Conservation (phyloP, 148 eudicot species). For the Pharnaceum exiguum region DNA sequence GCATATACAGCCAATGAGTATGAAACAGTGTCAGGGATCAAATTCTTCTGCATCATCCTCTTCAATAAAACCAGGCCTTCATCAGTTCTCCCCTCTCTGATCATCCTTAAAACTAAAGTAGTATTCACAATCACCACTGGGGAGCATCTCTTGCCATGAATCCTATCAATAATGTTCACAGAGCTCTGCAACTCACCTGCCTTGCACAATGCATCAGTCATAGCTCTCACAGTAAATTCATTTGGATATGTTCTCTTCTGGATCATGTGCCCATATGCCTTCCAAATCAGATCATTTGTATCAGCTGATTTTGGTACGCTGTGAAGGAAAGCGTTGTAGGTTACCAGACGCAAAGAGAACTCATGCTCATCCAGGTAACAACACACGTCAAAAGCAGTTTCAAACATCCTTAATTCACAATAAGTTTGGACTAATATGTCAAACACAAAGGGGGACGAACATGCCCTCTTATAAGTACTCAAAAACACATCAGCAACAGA, state of each 20-base stretch:
- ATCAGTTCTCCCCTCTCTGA: slow-evolving; percentile 55
- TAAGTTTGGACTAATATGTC: slow-evolving; percentile 74
- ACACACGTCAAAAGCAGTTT: slow-evolving; percentile 50
- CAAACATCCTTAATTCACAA: slow-evolving; percentile 65
- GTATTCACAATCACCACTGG: slow-evolving; percentile 65
- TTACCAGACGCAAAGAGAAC: slow-evolving; percentile 47
- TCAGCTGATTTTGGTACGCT: slow-evolving; percentile 53
- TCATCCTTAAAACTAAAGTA: slow-evolving; percentile 56
- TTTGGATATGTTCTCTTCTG: slow-evolving; percentile 53
- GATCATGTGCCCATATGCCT: slow-evolving; percentile 71
- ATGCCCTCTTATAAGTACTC: slow-evolving; percentile 34
- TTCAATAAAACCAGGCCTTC: slow-evolving; percentile 59
- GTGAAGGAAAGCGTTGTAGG: slow-evolving; percentile 65
- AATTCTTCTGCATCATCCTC: slow-evolving; percentile 60
- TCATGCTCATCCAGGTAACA: slow-evolving; percentile 56
- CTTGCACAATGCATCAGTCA: slow-evolving; percentile 72
- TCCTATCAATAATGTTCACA: slow-evolving; percentile 54
- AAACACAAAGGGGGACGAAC: slow-evolving; percentile 65
- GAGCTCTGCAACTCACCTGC: slow-evolving; percentile 60
- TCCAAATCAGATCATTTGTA: slow-evolving; percentile 47
- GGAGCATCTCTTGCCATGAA: slow-evolving; percentile 67
- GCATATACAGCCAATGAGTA: slow-evolving; percentile 62
- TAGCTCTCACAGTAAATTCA: slow-evolving; percentile 44
- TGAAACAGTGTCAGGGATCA: slow-evolving; percentile 68
- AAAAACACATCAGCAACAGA: slow-evolving; percentile 44